Conservation (phyloP, 192 early-diverging fungal genomes). For the Pilaira anomala region DNA sequence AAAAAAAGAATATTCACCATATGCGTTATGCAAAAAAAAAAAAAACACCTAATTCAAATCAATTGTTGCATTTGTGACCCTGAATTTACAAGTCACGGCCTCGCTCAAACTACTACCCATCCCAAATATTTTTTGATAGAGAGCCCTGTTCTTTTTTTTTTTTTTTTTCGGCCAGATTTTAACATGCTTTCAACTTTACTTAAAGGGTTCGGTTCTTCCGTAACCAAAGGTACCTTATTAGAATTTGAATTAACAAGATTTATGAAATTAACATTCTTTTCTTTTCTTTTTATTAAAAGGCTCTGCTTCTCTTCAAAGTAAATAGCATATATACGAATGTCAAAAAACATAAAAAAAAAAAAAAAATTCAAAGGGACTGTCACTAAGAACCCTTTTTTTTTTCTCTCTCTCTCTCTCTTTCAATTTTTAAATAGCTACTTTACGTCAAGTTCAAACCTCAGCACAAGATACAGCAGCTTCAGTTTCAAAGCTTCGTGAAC, state of each 20-base stretch:
- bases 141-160: conserved; percentile 15
- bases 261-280: background rate
- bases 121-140: conserved; percentile 7
- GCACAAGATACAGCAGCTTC: conserved; percentile 3
- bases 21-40: too few relatives aligned
- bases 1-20: too few relatives aligned
- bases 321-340: background rate
- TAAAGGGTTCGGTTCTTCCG: conserved; percentile 1
- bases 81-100: too few relatives aligned
- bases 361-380: background rate
- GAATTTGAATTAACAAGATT: background rate
- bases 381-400: background rate
- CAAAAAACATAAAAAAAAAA: background rate
- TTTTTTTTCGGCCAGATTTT: background rate
- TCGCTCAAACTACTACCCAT: background rate
- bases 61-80: too few relatives aligned
- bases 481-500: conserved; percentile 51
- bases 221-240: conserved; percentile 2
- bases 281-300: background rate
- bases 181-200: conserved; percentile 8
- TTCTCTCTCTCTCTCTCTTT: too few relatives aligned
- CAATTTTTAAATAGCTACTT: too few relatives aligned
- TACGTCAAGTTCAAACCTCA: conserved; percentile 18
- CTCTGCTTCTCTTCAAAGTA: conserved; percentile 13
- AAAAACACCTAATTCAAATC: too few relatives aligned